phyloP scores from a whole-genome alignment of 2,329 filamentous ascomycete genomes.

The Colletotrichum scovillei region DNA sequence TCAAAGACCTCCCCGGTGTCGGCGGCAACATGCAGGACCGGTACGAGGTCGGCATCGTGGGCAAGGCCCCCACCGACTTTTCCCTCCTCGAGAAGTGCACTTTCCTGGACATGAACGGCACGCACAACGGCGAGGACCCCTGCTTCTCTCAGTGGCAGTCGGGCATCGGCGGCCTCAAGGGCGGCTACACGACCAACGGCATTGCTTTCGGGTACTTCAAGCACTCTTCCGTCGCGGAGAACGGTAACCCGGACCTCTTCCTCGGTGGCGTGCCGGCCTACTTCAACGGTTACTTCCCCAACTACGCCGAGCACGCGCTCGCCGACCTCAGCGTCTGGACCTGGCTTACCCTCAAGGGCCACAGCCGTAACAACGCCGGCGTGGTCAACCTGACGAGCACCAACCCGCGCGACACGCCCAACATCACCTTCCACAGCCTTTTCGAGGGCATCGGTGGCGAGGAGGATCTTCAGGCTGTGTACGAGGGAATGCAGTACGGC shows the following conservation, averaged over 20 bases:
- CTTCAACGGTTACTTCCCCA: constrained; percentile 67
- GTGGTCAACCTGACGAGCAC: constrained; percentile 70
- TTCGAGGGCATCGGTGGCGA: constrained; percentile 59
- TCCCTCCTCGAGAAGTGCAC: constrained; percentile 45
- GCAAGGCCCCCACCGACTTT: constrained; percentile 40
- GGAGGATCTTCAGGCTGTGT: constrained; percentile 53
- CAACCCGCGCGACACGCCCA: constrained; percentile 71
- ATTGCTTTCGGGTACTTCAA: constrained; percentile 60
- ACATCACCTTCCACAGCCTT: constrained; percentile 67
- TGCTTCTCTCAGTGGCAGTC: constrained; percentile 49
- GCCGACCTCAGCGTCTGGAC: constrained; percentile 53
- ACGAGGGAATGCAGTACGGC: constrained; percentile 59
- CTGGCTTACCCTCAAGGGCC: constrained; percentile 62
- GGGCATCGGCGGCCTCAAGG: constrained; percentile 43
- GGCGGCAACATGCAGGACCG: constrained; percentile 62
- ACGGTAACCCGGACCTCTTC: constrained; percentile 62
- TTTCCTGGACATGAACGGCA: constrained; percentile 40
- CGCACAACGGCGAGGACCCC: constrained; percentile 43
- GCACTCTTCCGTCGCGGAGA: constrained; percentile 48
- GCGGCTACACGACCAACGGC: constrained; percentile 58
- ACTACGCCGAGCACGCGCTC: constrained; percentile 59
- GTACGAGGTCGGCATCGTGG: constrained; percentile 50
- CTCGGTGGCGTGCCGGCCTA: constrained; percentile 64
- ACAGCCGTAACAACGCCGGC: constrained; percentile 66
- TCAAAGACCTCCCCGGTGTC: constrained; percentile 60